Conservation (phyloP, 495 filamentous ascomycete genomes). For the Tuber brumale region DNA sequence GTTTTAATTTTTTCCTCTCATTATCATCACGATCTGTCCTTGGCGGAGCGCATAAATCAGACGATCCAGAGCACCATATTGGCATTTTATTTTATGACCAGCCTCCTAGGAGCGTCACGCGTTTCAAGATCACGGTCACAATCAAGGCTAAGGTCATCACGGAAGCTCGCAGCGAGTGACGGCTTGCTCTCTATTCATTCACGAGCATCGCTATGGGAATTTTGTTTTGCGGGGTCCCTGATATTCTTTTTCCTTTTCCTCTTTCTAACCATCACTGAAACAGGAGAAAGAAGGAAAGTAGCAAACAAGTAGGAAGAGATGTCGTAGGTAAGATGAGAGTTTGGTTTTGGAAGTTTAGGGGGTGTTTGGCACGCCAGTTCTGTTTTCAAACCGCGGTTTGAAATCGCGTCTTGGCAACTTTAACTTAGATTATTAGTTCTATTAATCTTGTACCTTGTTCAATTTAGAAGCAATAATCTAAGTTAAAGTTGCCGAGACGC, state of each 20-base stretch:
- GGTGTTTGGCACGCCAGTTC: no score
- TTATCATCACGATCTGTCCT: neutral
- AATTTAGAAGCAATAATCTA: no score
- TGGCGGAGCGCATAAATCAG: neutral
- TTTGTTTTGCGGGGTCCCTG: neutral
- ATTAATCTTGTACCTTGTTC: no score
- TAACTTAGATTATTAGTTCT: no score
- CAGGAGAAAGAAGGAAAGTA: neutral
- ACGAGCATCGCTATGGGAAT: neutral
- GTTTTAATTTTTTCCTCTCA: neutral
- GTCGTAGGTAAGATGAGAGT: neutral
- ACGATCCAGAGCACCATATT: neutral
- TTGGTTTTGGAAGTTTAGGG: neutral
- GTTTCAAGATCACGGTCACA: constrained; percentile 38
- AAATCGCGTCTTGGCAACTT: no score
- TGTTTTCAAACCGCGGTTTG: no score
- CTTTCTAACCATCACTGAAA: neutral
- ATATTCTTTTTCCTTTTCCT: neutral
- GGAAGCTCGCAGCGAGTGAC: constrained; percentile 17
- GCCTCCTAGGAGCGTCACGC: constrained; percentile 33
- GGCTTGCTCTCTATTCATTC: constrained; percentile 16
- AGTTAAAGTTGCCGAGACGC: no score
- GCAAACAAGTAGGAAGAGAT: neutral
- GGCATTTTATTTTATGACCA: constrained; percentile 24
- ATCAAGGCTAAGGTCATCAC: constrained; percentile 31